Evolutionary conservation across 2,329 filamentous ascomycete species (phyloP), one percentile per base, ranked within the genome.

Genomic region (Phyllosticta capitalensis): DNA sequence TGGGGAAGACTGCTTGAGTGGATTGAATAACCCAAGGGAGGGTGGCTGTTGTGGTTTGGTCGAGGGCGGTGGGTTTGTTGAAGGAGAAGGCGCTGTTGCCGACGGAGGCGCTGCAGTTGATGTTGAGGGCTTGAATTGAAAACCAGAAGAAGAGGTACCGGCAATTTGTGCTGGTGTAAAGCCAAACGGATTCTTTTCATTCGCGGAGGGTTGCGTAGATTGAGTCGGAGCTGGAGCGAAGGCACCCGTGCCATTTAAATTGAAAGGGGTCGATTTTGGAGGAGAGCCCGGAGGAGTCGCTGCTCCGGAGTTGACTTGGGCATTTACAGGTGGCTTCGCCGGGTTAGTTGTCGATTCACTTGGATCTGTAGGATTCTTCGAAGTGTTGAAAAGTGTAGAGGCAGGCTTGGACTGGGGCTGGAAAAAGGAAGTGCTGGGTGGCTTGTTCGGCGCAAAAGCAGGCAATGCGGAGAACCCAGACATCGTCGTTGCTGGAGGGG

Each of bases 11-110:
- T 50, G 51, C 51, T 60, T 60, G 20, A 52, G 45, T 20, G 58
- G 53, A 24, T 60, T 60, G 48, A 60, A 60, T 5, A 53, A 52
- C 22, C 58, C 58, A 30, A 52, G 26, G 10, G 58, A 55, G 20
- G 58, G 24, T 7, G 24, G 48, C 17, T 52, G 26, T 4, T 14
- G 20, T 17, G 58, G 17, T n/a, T 54, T n/a, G 48, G 38, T 22
- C 22, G 58, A 51, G 17, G 30, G 9, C n/a, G 12, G 30, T 12
- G 57, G 38, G 14, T 21, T 52, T 9, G 45, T 54, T 10, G 56
- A n/a, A 48, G 38, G 22, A 17, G 38, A 9, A 21, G 53, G 26
- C 9, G 17, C 45, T n/a, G 52, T 9, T 48, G 22, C 21, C 5
- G 52, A 30, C 6, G 26, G 50, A 22, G 26, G 4, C 7, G 48